Evolutionary conservation across 1,284 basidiomycete genomes (phyloP), one percentile per base, ranked within the genome.

Genomic region (Cerioporus squamosus): DNA sequence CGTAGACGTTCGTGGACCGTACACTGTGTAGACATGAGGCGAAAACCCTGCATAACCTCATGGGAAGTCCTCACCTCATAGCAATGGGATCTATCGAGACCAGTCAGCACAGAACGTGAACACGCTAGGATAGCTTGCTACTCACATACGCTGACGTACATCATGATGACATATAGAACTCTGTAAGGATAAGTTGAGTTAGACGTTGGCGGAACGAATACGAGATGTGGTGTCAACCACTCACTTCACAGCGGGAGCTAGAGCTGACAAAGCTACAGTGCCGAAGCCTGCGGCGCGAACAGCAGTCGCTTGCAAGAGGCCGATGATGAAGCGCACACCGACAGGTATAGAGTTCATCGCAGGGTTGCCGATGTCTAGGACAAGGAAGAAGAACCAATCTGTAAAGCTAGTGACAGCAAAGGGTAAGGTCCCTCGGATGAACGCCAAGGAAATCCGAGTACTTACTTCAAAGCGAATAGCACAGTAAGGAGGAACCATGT

Each of bases 1-100:
- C 97, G 74, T 98, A 98, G 0, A 98, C 97, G 73, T 99, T 99
- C 26, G 97, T 98, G 15, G 93, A 88, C 12, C 97, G 92, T 7
- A 99, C 93, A 66, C 90, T 90, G 54, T 3, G 2, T 3, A 5
- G 26, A 2, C 4, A 14, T 60, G 15, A 52, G 51, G 9, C 8
- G n/a, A n/a, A 17, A 1, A 36, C 10, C 0, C 5, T 23, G 1
- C 29, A 14, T 7, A 2, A 8, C 5, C 15, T 9, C 17, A 6
- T n/a, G 12, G 22, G 9, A 9, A 33, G 1, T n/a, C 17, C 61
- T 47, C 50, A 70, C 69, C 71, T 74, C 72, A 75, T 73, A 10
- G 71, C 70, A 31, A 74, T 68, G 17, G 77, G 77, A 58, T 79
- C 78, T 57, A 33, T 12, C 10, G 44, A 31, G 17, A 39, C 23